Percentiles rank a stretch among this genome's conserved stretches.
These are phyloP conservation scores for Penicillium sp. DNA, from an alignment of 2,329 filamentous ascomycete genomes.

Conservation along the genomic window DNA sequence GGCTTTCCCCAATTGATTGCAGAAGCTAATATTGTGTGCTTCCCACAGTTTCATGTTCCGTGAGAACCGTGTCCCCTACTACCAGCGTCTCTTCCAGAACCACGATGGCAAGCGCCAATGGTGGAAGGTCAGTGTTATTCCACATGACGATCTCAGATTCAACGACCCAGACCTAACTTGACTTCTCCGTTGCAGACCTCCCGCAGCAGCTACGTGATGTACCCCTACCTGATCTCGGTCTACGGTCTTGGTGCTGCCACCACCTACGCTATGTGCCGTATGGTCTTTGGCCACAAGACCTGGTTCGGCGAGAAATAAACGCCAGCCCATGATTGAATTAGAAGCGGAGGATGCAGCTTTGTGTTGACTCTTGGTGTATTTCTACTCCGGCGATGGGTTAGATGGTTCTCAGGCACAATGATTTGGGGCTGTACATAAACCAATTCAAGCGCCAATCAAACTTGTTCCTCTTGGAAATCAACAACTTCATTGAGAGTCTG, in stretches of 20 bases:
- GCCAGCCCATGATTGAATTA: constrained; percentile 8
- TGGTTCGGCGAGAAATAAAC: constrained; percentile 45
- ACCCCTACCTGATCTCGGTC: constrained; percentile 54
- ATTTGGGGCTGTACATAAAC: constrained; percentile 37
- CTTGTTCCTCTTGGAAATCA: constrained; percentile 23
- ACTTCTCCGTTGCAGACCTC: constrained; percentile 40
- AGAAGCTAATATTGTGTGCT: constrained; percentile 16
- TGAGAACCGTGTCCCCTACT: constrained; percentile 62
- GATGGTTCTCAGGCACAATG: constrained; percentile 23
- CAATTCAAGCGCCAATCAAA: constrained; percentile 31
- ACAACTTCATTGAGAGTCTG: too few species aligned
- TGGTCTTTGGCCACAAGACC: constrained; percentile 57
- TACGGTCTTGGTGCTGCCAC: constrained; percentile 44
- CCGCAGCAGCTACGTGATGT: constrained; percentile 53
- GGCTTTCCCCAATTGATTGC: neutral
- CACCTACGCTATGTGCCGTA: constrained; percentile 42
- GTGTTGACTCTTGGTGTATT: constrained; percentile 30
- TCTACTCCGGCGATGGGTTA: constrained; percentile 29
- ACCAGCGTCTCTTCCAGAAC: constrained; percentile 61
- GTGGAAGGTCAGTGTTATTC: constrained; percentile 55
- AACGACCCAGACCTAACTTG: constrained; percentile 13
- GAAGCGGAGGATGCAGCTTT: constrained; percentile 10
- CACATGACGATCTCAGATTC: constrained; percentile 1
- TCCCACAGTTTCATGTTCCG: constrained; percentile 51
- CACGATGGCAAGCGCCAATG: constrained; percentile 62